phyloP scores from a whole-genome alignment of 2,329 filamentous ascomycete genomes.

The Colletotrichum cordylinicola region DNA sequence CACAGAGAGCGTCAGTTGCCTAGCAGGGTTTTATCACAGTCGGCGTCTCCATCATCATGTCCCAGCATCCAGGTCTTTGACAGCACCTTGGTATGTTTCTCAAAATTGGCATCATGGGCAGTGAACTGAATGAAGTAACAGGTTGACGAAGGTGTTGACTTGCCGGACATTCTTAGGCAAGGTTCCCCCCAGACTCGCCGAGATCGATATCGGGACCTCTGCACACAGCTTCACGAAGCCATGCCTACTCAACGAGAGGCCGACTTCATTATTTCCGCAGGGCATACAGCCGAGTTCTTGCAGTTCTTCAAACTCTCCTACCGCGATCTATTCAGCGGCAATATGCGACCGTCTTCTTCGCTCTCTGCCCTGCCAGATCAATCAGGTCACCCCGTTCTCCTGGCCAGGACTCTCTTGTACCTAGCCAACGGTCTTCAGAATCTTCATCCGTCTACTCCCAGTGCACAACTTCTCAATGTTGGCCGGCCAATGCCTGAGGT shows the following conservation, averaged over 20 bases:
- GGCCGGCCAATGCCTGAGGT: constrained; percentile 25
- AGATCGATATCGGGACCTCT: neutral
- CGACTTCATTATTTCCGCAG: neutral
- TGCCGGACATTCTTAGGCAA: neutral
- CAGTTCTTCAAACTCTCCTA: neutral
- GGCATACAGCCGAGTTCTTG: neutral
- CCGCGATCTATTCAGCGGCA: neutral
- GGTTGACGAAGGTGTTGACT: neutral
- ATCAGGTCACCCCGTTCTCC: neutral
- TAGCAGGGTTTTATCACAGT: neutral
- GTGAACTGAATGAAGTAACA: neutral
- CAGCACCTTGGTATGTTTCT: neutral
- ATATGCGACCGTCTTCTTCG: neutral
- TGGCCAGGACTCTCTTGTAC: neutral
- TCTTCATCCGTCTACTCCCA: constrained; percentile 28
- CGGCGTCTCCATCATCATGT: neutral
- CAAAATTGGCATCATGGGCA: too few species aligned
- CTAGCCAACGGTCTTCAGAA: neutral
- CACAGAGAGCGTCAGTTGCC: neutral
- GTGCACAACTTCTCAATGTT: constrained; percentile 5
- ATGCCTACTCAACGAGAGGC: neutral
- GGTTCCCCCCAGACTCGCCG: too few species aligned
- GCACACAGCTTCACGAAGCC: neutral
- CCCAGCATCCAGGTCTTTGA: neutral
- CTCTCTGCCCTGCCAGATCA: neutral